A percentile compares a stretch with the other conserved stretches of the same genome.
Evolutionary conservation across 192 early-diverging fungal genomes (phyloP).

Genomic region (Coemansia sp.): DNA sequence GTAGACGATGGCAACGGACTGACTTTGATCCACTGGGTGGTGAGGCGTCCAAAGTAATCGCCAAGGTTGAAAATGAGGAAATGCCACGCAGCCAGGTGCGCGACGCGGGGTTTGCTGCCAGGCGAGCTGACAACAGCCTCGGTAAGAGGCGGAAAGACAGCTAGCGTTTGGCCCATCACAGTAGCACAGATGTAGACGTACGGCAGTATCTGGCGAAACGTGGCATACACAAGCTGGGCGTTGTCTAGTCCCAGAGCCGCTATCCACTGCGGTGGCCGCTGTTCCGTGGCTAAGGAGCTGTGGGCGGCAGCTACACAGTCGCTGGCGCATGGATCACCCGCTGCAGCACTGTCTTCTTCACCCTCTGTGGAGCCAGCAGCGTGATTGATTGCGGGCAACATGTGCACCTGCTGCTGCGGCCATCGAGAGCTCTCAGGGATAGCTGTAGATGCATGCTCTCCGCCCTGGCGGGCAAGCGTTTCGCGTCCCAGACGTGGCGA

Average conservation of each 20-base stretch:
- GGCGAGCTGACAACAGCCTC: conserved; percentile 60
- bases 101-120: conserved; percentile 16
- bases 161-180: conserved; percentile 68
- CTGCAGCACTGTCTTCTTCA: neutral
- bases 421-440: neutral
- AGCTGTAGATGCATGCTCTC: neutral
- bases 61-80: conserved; percentile 75
- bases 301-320: neutral
- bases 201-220: conserved; percentile 26
- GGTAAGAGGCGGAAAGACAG: conserved; percentile 77
- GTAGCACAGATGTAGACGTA: conserved; percentile 51
- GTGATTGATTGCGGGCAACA: neutral
- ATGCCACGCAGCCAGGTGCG: conserved; percentile 62
- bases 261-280: conserved; percentile 16
- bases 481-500: conserved; percentile 31
- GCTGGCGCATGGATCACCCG: too few species aligned
- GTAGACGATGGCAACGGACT: neutral
- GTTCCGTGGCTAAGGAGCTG: neutral
- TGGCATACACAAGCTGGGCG: conserved; percentile 22
- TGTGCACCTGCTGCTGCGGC: neutral
- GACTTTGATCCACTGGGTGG: conserved; percentile 52
- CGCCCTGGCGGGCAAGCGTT: neutral
- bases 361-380: neutral
- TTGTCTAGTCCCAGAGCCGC: conserved; percentile 28
- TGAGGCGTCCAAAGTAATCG: conserved; percentile 69